Conservation (phyloP, 1,284 basidiomycete genomes). For the Ceratobasidium sp. region DNA sequence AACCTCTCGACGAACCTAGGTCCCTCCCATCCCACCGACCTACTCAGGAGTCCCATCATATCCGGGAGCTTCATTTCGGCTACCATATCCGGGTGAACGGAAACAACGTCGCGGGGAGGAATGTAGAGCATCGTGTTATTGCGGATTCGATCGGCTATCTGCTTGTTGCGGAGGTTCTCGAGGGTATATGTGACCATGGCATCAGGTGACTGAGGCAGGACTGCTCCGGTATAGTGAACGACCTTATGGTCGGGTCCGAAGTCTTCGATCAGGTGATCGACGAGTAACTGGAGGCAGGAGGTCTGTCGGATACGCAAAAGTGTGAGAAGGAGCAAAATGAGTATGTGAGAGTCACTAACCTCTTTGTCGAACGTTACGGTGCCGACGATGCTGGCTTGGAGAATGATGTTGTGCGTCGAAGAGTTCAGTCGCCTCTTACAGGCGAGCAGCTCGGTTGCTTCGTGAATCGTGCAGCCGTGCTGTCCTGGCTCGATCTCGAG, state of each 20-base stretch:
- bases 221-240: not conserved
- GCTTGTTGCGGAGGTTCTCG: not conserved
- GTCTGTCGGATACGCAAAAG: not conserved
- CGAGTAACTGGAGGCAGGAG: not conserved
- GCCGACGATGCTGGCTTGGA: not conserved
- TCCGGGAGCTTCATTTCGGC: not conserved
- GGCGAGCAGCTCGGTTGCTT: not conserved
- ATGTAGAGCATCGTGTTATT: not conserved
- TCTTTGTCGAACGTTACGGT: too few relatives aligned
- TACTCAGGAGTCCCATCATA: not conserved
- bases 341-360: not conserved
- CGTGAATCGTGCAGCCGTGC: not conserved
- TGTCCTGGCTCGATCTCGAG: not conserved
- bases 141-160: not conserved
- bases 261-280: not conserved
- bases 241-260: not conserved
- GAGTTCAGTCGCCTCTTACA: not conserved
- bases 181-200: not conserved
- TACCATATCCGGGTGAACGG: not conserved
- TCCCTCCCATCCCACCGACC: not conserved
- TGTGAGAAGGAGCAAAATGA: not conserved
- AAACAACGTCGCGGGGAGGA: not conserved
- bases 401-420: not conserved
- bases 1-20: not conserved
- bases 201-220: not conserved